Base-by-base conservation (phyloP, 2,329 filamentous ascomycete genomes). In the Sarocladium oryzae region DNA sequence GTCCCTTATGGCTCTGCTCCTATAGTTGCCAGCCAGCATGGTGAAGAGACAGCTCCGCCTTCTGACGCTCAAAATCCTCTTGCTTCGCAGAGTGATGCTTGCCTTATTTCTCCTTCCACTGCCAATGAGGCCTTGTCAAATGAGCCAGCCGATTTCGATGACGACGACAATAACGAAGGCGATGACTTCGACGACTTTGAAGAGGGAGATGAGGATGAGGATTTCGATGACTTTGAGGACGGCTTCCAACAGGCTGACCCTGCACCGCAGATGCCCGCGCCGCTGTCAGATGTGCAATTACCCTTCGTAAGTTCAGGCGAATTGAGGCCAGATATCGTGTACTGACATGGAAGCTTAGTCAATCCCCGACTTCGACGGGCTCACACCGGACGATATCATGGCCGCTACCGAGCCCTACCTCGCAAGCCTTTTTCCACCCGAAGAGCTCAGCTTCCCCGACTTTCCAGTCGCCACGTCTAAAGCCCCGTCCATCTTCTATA, bases 201-300 rank as follows among this genome's bases (percentile, higher is more conserved):
- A 59, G 79, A 82, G 60, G 79, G 77, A 46, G 73, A 74, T 57
- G 75, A 70, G 7, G 73, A 72, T 41, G 73, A 72, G 23, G 78
- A 78, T 60, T 84, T 85, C 69, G 81, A 82, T 60, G 85, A 88
- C 60, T 89, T 89, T 67, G 84, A 86, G 62, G 86, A 85, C 57
- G 83, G 76, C 33, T 89, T 89, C 63, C 78, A 88, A 60, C 73
- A 81, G 63, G 65, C 78, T 52, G 72, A 73, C 51, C 62, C 67
- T 24, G 57, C 66, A 36, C 52, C 62, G 40, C 55, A 63, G 37
- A 56, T 61, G 24, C 56, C 66, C 56, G 62, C 67, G 52, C 61
- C 67, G 54, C 53, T 62, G 43, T 66, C 69, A 54, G 63, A 68
- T 56, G 60, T 67, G 20, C 63, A 65, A 51, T 65, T 76, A 57